Conservation (phyloP, 495 filamentous ascomycete species). For the Patellaria atrata region DNA sequence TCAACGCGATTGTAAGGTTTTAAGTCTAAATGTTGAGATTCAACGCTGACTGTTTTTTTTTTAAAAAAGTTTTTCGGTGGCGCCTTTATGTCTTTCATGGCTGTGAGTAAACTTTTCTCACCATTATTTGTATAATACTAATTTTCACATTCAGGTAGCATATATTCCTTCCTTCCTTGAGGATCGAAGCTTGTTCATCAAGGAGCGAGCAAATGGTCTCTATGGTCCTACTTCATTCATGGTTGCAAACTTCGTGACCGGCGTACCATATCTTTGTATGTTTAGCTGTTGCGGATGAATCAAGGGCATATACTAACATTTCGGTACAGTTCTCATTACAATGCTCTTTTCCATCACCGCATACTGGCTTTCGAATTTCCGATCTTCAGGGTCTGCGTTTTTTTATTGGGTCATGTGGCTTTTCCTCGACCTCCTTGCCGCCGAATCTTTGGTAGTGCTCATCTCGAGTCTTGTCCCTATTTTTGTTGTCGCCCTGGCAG, state of each 20-base stretch:
- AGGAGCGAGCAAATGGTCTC: slow-evolving; percentile 70
- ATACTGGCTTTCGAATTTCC: slow-evolving; percentile 72
- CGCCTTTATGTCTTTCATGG: slow-evolving; percentile 89
- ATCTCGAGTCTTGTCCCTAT: slow-evolving; percentile 56
- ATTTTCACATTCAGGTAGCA: slow-evolving; percentile 30
- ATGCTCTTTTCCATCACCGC: slow-evolving; percentile 57
- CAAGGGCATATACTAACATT: neutral
- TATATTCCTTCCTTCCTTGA: slow-evolving; percentile 75
- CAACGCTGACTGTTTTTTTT: slow-evolving; percentile 1
- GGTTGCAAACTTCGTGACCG: slow-evolving; percentile 66
- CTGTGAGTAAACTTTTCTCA: slow-evolving; percentile 25
- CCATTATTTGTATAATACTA: neutral
- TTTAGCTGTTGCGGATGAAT: slow-evolving; percentile 2
- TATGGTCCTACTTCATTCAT: slow-evolving; percentile 60
- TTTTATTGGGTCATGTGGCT: slow-evolving; percentile 76
- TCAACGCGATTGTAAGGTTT: slow-evolving; percentile 50
- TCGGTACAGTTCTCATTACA: slow-evolving; percentile 43
- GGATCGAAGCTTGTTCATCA: slow-evolving; percentile 55
- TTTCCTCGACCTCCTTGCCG: slow-evolving; percentile 69
- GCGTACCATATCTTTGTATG: slow-evolving; percentile 55
- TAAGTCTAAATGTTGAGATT: neutral
- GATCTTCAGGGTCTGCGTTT: slow-evolving; percentile 47
- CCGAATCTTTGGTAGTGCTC: slow-evolving; percentile 66
- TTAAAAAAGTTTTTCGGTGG: slow-evolving; percentile 50
- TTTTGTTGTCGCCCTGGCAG: slow-evolving; percentile 62